Base-by-base conservation (phyloP, 257 asterid genomes). In the Gentiana dahurica region DNA sequence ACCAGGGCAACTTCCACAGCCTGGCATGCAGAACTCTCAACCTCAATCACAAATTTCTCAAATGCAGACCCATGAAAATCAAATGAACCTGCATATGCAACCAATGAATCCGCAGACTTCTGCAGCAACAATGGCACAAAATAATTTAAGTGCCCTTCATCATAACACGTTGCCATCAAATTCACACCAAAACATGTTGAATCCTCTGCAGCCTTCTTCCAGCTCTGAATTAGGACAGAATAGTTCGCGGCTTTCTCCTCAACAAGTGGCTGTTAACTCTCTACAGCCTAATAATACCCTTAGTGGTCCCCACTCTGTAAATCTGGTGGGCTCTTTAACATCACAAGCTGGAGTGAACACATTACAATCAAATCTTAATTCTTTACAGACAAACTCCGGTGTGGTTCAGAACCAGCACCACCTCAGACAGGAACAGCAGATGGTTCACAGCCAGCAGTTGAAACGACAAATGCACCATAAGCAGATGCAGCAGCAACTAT, bases 41-140 rank as follows among this genome's bases (percentile, higher is more conserved):
- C 75, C 82, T 63, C 95, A 80, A 59, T 67, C 83, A 71, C 90
- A 80, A 63, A 69, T 74, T 65, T 62, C 88, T 65, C 92, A 81
- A 58, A 70, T 72, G 66, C 86, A 78, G 52, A 54, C 71, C 3
- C 81, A 61, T 61, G 98, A 91, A 53, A 83, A 77, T 73, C 95
- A 85, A 81, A 75, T 81, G 78, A 91, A 73, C 70, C 58, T 84
- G 33, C 94, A 88, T 74, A 71, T 77, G 90, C 96, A 85, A 68
- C 60, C 84, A 13, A 65, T 79, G 79, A 79, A 78, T 63, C 69
- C 59, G 44, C 94, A 83, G 60, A 74, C 82, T 71, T 70, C 86
- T 12, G 61, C 70, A 58, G 66, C 73, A 65, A 48, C 79, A 36
- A 48, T 81, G 51, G 92, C 75, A 65, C 85, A 80, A 74, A 78